Evolutionary conservation across 1,139 yeast genomes (phyloP).

Genomic region (Debaryomyces robertsiae): DNA sequence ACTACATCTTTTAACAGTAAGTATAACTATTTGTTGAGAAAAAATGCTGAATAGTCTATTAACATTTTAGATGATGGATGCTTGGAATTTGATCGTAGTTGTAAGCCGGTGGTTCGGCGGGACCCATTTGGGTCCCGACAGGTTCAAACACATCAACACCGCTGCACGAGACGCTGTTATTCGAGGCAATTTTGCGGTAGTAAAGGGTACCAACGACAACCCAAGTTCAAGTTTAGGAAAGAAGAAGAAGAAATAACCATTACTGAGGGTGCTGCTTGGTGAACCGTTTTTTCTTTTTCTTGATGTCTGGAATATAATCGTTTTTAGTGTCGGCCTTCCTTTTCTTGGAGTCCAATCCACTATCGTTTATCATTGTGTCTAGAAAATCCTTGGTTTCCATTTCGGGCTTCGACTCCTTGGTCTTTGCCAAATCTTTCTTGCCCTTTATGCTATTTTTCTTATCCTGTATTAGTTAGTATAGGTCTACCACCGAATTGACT

Average conservation of each 20-base stretch:
- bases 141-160: constrained; percentile 90
- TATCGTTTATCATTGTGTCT: constrained; percentile 34
- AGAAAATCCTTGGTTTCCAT: constrained; percentile 19
- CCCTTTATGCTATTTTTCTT: constrained; percentile 1
- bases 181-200: constrained; percentile 52
- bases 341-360: constrained; percentile 18
- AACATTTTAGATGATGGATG: constrained; percentile 60
- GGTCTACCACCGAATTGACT: background rate
- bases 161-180: constrained; percentile 84
- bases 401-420: constrained; percentile 11
- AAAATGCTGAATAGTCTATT: constrained; percentile 2
- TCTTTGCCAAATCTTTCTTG: constrained; percentile 7
- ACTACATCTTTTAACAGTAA: constrained; percentile 71
- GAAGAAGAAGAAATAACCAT: constrained; percentile 25
- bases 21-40: constrained; percentile 20
- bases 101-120: constrained; percentile 97
- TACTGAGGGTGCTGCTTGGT: constrained; percentile 9
- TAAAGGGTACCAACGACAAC: constrained; percentile 11
- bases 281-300: constrained; percentile 18
- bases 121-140: constrained; percentile 83
- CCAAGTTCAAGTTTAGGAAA: constrained; percentile 21
- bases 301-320: constrained; percentile 19
- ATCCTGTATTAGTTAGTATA: constrained; percentile 15
- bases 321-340: constrained; percentile 16
- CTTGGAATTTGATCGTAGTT: constrained; percentile 82